Evolutionary conservation across 169 alveolate species (phyloP), one percentile per base, ranked within the genome.

Genomic region (Cryptosporidium ryanae): DNA sequence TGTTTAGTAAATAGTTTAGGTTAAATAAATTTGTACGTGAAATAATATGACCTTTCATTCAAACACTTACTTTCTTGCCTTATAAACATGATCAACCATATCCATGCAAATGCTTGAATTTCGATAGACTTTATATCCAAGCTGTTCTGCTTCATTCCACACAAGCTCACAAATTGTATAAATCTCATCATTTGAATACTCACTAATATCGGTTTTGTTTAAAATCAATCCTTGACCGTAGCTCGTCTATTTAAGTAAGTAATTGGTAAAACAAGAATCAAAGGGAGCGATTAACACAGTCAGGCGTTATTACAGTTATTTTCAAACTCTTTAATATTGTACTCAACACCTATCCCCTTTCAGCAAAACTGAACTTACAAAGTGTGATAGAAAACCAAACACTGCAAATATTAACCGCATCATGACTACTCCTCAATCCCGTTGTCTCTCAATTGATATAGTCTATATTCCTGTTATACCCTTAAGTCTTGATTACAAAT

Each of bases 11-110:
- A 10, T 32, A 52, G 27, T 59, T 17, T 7, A 43, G 27, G 25
- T 25, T 7, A 25, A n/a, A 7, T 25, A 21, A 23, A 65, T 13
- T 15, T 10, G 18, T 34, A 31, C 12, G 12, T 64, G 15, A n/a
- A 64, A 15, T 15, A 15, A 64, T 12, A 34, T 15, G 18, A 64
- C n/a, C 29, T 21, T 23, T 6, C 18, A 7, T 63, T 27, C 8
- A 15, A 21, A 54, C 13, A 54, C 87, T 59, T 59, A 76, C 87
- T 65, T 76, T 34, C 87, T 76, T 76, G 70, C n/a, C 44, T 59
- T 32, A 23, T 43, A 76, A 23, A 76, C 87, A 44, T 55, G 31
- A 5, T 76, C 38, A 8, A 76, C 59, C 64, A 76, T 29, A 23
- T 31, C 34, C 15, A 76, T 34, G 32, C 87, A 76, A 8, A 23